phyloP scores from a whole-genome alignment of 331 rosid genomes.

The Prunus yedoensis region DNA sequence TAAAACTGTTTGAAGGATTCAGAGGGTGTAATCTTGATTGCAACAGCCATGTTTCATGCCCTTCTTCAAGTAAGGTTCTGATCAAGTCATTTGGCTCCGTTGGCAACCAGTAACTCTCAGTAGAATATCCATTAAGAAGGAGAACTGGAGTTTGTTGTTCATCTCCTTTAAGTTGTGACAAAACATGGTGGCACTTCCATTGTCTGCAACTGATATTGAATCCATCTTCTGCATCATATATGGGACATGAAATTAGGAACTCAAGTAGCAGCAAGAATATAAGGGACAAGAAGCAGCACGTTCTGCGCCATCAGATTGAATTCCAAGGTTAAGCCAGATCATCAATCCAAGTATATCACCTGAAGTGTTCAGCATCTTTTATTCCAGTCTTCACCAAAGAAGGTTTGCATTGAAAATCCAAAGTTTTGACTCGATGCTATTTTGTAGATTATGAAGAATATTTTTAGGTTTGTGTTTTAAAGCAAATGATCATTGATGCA shows the following conservation, averaged over 20 bases:
- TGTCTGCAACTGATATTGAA: constrained; percentile 24
- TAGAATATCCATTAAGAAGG: constrained; percentile 37
- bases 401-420: too few species aligned
- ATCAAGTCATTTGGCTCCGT: constrained; percentile 39
- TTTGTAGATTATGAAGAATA: too few species aligned
- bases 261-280: neutral
- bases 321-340: too few species aligned
- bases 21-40: constrained; percentile 37
- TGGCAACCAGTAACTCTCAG: constrained; percentile 31
- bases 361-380: too few species aligned
- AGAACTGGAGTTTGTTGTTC: constrained; percentile 31
- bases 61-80: constrained; percentile 38
- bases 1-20: constrained; percentile 31
- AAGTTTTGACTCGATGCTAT: too few species aligned
- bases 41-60: constrained; percentile 36
- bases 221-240: constrained; percentile 31
- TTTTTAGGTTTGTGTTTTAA: too few species aligned
- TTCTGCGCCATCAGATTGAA: too few species aligned
- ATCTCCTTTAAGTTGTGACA: constrained; percentile 12
- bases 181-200: constrained; percentile 14
- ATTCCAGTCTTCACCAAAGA: too few species aligned
- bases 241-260: constrained; percentile 3
- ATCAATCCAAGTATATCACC: too few species aligned
- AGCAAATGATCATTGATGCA: neutral
- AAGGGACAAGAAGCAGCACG: neutral